Conservation (phyloP, 768 basidiomycete species). For the Leccinum disarticulatum region DNA sequence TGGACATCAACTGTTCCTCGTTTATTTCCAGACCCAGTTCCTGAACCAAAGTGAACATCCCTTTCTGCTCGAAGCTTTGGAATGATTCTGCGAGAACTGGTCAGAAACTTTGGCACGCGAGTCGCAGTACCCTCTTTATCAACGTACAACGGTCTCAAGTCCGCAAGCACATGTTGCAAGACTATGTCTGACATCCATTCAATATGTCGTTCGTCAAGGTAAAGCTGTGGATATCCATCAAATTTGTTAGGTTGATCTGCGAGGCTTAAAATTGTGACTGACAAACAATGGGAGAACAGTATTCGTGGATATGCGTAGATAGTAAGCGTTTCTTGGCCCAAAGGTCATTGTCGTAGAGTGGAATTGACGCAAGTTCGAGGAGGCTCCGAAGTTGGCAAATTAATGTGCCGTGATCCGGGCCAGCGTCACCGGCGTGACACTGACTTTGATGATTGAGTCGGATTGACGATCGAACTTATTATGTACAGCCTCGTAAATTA, state of each 20-base stretch:
- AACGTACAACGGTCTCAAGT: conserved; percentile 68
- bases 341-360: conserved; percentile 51
- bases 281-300: conserved; percentile 81
- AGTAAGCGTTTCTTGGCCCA: conserved; percentile 72
- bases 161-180: conserved; percentile 77
- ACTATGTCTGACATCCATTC: conserved; percentile 88
- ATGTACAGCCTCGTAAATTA: no score
- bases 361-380: neutral
- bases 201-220: conserved; percentile 85
- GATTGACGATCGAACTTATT: no score
- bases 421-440: no score
- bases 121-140: neutral
- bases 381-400: neutral
- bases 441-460: no score
- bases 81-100: conserved; percentile 49
- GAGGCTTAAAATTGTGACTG: conserved; percentile 21
- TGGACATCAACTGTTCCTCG: conserved; percentile 79
- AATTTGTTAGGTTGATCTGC: conserved; percentile 6
- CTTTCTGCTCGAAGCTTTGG: conserved; percentile 66
- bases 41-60: conserved; percentile 41
- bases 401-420: no score
- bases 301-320: conserved; percentile 75
- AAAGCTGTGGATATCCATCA: conserved; percentile 47
- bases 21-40: conserved; percentile 47
- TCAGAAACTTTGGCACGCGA: neutral